Evolutionary conservation across 768 basidiomycete genomes (phyloP), one percentile per base, ranked within the genome.

Genomic region (Lenzites betulinus): DNA sequence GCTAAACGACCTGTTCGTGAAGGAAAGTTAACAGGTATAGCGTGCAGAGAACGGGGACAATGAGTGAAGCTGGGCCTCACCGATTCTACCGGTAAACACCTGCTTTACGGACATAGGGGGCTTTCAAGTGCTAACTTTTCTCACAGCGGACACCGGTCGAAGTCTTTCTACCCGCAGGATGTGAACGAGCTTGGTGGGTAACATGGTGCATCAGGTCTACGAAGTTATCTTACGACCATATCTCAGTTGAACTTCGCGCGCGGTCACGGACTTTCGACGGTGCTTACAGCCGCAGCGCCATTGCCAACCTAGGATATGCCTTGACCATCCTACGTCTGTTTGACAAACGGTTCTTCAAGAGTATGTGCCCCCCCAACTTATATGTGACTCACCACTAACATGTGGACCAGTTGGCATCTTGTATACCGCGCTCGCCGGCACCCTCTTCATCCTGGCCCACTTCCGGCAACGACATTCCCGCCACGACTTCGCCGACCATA

Each of bases 221-320:
- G n/a, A 7, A 15, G 35, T 7, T n/a, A n/a, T 11, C n/a, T 12
- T 20, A 18, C 11, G 30, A 33, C 30, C 11, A 11, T 11, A 33
- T 33, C 6, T 11, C 12, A 71, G 84, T 84, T 23, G 92, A 94
- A 69, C 73, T 94, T 18, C 81, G 92, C 15, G 92, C 92, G 0
- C 80, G 91, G 28, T 86, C 90, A 64, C 80, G 92, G 42, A 94
- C 92, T 0, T 93, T 92, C 68, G 83, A 93, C 53, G 92, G 90
- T 16, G 90, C 92, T 15, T 93, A 93, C 73, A 81, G 80, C 39
- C 84, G 92, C 26, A 89, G 86, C 0, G 91, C 91, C 0, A 77
- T 94, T 9, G 84, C 85, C 15, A 84, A 85, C 58, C 78, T 95
- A 2, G 88, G 90, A 0, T 92, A 89, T 67, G 81, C 89, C 1